phyloP scores from a whole-genome alignment of 2,329 filamentous ascomycete species.

The Triangularia verruculosa region DNA sequence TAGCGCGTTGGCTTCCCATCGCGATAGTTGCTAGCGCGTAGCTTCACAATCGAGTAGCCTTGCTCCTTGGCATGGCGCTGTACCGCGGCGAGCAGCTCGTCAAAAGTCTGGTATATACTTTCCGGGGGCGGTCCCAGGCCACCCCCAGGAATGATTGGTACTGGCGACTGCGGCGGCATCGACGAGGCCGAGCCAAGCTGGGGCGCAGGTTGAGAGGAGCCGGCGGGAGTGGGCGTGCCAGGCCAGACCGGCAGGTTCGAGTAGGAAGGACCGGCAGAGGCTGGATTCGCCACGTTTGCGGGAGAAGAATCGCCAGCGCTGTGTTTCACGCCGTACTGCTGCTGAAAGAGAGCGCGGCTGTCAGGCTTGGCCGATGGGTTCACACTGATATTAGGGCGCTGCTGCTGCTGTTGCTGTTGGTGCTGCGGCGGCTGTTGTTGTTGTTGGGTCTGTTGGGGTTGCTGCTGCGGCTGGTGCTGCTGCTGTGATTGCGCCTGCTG shows the following conservation, averaged over 20 bases:
- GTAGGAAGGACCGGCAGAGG: constrained; percentile 20
- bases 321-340: constrained; percentile 25
- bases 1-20: constrained; percentile 61
- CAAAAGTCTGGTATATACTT: constrained; percentile 58
- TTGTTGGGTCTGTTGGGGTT: constrained; percentile 21
- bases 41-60: constrained; percentile 61
- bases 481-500: constrained; percentile 21
- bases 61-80: constrained; percentile 61
- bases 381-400: constrained; percentile 3
- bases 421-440: constrained; percentile 12
- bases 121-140: constrained; percentile 54
- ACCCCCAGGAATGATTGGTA: constrained; percentile 29
- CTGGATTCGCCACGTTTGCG: constrained; percentile 24
- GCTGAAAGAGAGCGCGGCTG: constrained; percentile 24
- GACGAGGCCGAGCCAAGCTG: constrained; percentile 28
- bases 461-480: constrained; percentile 17
- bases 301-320: constrained; percentile 21
- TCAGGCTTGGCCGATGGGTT: constrained; percentile 21
- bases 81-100: constrained; percentile 56
- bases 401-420: constrained; percentile 20
- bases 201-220: constrained; percentile 7
- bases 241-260: constrained; percentile 19
- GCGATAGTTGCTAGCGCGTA: constrained; percentile 61
- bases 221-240: constrained; percentile 12
- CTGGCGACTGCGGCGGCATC: constrained; percentile 48